Evolutionary conservation across 306 rosid genomes (phyloP).

Genomic region (Rubus parviflorus): DNA sequence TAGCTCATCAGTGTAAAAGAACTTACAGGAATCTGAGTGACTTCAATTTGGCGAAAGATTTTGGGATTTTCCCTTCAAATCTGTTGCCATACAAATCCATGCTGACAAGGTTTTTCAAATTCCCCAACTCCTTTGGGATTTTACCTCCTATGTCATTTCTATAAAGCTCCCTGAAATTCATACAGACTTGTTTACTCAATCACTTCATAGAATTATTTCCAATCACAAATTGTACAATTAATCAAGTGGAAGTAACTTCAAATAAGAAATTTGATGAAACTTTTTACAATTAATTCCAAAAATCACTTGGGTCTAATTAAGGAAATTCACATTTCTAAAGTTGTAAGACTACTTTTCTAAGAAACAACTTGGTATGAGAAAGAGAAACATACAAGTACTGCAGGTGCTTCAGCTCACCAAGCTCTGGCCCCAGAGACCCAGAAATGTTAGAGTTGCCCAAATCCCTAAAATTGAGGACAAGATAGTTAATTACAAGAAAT

Average conservation of each 20-base stretch:
- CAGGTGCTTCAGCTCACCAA: slow-evolving; percentile 73
- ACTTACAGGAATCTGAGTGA: slow-evolving; percentile 88
- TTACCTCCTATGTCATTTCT: slow-evolving; percentile 67
- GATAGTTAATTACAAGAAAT: not conserved
- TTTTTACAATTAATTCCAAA: not conserved
- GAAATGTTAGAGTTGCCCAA: slow-evolving; percentile 87
- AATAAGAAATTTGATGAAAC: not conserved
- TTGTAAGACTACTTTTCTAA: slow-evolving; percentile 1
- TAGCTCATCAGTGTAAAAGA: slow-evolving; percentile 18
- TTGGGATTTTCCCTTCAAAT: slow-evolving; percentile 75
- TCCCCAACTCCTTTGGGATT: slow-evolving; percentile 77
- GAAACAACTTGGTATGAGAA: not conserved
- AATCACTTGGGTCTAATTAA: not conserved
- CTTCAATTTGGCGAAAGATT: slow-evolving; percentile 74
- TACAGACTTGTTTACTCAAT: slow-evolving; percentile 26
- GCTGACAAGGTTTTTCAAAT: slow-evolving; percentile 68
- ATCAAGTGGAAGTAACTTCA: not conserved
- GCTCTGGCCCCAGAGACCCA: slow-evolving; percentile 85
- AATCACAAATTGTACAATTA: not conserved
- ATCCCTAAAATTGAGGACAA: slow-evolving; percentile 65
- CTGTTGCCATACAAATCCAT: slow-evolving; percentile 87
- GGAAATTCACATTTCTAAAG: not conserved
- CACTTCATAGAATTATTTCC: not conserved
- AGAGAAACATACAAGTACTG: slow-evolving; percentile 63
- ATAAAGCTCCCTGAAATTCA: slow-evolving; percentile 78